Evolutionary conservation across 495 filamentous ascomycete species (phyloP).

Genomic region (Sordaria brevicollis): DNA sequence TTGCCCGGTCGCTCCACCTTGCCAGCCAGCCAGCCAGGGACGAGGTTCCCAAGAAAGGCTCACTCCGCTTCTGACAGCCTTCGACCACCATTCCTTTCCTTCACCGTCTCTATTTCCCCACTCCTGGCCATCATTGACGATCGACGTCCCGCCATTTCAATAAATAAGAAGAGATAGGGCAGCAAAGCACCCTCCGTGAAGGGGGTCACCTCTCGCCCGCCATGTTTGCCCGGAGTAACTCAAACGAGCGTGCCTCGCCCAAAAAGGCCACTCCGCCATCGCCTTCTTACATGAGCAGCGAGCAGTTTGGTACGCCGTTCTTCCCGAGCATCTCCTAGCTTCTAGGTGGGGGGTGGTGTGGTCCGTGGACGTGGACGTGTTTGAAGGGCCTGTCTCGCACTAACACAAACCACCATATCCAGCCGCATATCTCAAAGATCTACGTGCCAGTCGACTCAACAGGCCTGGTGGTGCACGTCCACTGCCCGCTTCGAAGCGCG

Average conservation of each 20-base stretch:
- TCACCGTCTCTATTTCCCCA: neutral
- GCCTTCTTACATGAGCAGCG: constrained; percentile 73
- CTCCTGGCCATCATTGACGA: neutral
- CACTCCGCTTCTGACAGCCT: neutral
- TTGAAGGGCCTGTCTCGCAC: constrained; percentile 4
- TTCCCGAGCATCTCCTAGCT: neutral
- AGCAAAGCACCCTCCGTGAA: neutral
- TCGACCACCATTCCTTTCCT: neutral
- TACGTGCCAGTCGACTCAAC: constrained; percentile 67
- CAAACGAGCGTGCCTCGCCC: constrained; percentile 23
- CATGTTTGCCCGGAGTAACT: constrained; percentile 24
- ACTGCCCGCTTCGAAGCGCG: constrained; percentile 39
- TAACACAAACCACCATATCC: constrained; percentile 17
- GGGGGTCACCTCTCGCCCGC: neutral
- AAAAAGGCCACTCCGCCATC: constrained; percentile 62
- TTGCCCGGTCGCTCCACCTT: neutral
- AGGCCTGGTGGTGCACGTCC: constrained; percentile 75
- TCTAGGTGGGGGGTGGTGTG: neutral
- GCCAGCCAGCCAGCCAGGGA: neutral
- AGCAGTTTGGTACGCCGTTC: constrained; percentile 66
- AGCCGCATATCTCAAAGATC: constrained; percentile 70
- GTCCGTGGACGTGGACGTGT: neutral
- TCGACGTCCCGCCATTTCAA: neutral
- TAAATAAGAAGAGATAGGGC: neutral
- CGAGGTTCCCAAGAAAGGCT: neutral